Percentiles rank a stretch among this genome's conserved stretches.
These are phyloP conservation scores for Curvularia sp. DNA, from an alignment of 2,329 filamentous ascomycete genomes.

Conservation along the genomic window DNA sequence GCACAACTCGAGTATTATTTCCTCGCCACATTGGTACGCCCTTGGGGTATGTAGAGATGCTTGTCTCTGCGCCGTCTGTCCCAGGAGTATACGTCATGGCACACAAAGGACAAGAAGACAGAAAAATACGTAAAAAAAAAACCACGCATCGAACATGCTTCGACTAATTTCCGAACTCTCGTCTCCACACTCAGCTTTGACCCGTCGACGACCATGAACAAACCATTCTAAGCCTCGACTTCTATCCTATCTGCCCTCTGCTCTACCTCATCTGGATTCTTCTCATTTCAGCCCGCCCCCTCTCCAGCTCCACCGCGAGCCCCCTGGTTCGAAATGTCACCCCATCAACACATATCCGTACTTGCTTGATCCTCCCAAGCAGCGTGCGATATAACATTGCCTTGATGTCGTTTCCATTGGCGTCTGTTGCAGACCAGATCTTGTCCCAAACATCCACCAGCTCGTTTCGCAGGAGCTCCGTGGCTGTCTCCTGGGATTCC, in stretches of 20 bases:
- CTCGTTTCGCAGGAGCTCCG: slow-evolving; percentile 15
- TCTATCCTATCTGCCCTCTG: not conserved
- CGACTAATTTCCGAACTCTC: slow-evolving; percentile 2
- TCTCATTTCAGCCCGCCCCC: slow-evolving; percentile 41
- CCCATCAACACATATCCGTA: slow-evolving; percentile 44
- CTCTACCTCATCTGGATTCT: slow-evolving; percentile 37
- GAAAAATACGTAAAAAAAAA: slow-evolving; percentile 1
- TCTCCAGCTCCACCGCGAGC: slow-evolving; percentile 42
- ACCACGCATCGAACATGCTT: not conserved
- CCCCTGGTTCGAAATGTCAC: slow-evolving; percentile 37
- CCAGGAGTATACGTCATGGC: not conserved
- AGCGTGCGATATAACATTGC: slow-evolving; percentile 35
- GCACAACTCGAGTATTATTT: not conserved
- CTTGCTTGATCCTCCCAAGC: slow-evolving; percentile 40
- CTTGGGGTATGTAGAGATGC: not conserved
- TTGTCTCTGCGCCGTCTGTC: not conserved
- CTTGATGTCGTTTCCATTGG: slow-evolving; percentile 20
- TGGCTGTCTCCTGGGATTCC: not conserved
- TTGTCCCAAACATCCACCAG: slow-evolving; percentile 45
- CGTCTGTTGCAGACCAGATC: slow-evolving; percentile 43
- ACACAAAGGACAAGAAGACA: not conserved
- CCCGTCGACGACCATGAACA: not conserved
- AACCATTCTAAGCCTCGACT: not conserved
- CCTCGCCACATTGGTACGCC: not conserved
- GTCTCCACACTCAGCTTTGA: slow-evolving; percentile 1